These are phyloP conservation scores for Didymella arachidicola DNA, from an alignment of 2,329 filamentous ascomycete species.

Conservation along the genomic window DNA sequence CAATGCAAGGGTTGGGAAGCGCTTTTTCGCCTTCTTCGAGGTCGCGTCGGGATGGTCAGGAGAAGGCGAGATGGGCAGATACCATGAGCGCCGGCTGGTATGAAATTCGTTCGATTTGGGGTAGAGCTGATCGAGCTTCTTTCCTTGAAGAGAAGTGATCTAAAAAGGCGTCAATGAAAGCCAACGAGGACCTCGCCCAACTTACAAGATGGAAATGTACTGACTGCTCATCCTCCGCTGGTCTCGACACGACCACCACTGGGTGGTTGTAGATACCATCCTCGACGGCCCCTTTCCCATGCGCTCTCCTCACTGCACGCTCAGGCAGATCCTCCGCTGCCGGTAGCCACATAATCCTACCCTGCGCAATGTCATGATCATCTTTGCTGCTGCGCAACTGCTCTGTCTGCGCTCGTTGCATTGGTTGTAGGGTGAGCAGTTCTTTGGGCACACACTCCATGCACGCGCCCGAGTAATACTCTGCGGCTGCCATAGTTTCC, in stretches of 20 bases:
- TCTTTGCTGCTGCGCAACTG: slow-evolving; percentile 22
- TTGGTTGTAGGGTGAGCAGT: slow-evolving; percentile 3
- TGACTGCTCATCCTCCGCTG: slow-evolving; percentile 31
- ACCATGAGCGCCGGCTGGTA: slow-evolving; percentile 42
- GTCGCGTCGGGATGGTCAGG: slow-evolving; percentile 43
- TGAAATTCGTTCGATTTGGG: slow-evolving; percentile 45
- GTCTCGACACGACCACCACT: slow-evolving; percentile 44
- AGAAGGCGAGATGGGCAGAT: slow-evolving; percentile 45
- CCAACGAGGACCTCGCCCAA: not conserved
- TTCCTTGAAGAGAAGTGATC: slow-evolving; percentile 49
- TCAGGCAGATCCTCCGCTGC: slow-evolving; percentile 38
- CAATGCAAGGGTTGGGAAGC: slow-evolving; percentile 41
- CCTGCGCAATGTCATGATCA: slow-evolving; percentile 34
- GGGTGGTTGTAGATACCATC: slow-evolving; percentile 47
- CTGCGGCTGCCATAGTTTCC: slow-evolving; percentile 12
- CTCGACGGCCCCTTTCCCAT: slow-evolving; percentile 44
- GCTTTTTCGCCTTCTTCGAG: slow-evolving; percentile 43
- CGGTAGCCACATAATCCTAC: slow-evolving; percentile 45
- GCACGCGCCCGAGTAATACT: slow-evolving; percentile 17
- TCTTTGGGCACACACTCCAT: slow-evolving; percentile 13
- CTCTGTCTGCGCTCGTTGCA: slow-evolving; percentile 26
- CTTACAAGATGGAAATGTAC: slow-evolving; percentile 50
- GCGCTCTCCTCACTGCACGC: slow-evolving; percentile 37
- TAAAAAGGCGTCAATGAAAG: slow-evolving; percentile 27
- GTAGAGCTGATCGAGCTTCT: slow-evolving; percentile 43